Percentiles rank a stretch among this genome's conserved stretches.
phyloP scores from a whole-genome alignment of 768 basidiomycete genomes.

The Daedaleopsis nitida region DNA sequence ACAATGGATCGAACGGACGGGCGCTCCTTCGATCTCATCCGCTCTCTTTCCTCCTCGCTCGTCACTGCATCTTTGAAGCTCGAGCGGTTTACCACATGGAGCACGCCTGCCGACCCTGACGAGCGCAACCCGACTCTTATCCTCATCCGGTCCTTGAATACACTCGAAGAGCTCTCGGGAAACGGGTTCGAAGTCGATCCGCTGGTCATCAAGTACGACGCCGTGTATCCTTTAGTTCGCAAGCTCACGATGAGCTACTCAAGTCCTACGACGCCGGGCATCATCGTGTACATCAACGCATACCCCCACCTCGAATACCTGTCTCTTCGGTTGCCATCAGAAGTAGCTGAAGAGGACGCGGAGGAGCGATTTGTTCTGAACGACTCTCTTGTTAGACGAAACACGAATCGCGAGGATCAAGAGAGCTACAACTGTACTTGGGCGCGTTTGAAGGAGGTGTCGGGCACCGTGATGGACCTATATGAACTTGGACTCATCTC shows the following conservation, averaged over 20 bases:
- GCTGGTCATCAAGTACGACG: slow-evolving; percentile 5
- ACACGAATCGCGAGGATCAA: slow-evolving; percentile 5
- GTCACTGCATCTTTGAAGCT: background rate
- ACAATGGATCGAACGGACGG: background rate
- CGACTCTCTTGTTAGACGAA: background rate
- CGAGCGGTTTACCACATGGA: background rate
- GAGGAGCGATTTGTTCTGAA: background rate
- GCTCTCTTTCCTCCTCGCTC: background rate
- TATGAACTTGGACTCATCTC: slow-evolving; percentile 10
- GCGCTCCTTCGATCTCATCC: background rate
- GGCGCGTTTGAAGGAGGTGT: slow-evolving; percentile 3
- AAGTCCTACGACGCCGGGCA: slow-evolving; percentile 5
- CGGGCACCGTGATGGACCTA: slow-evolving; percentile 6
- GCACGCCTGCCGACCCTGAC: background rate
- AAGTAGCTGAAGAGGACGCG: too few species aligned
- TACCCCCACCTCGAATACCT: slow-evolving; percentile 11
- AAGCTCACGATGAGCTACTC: background rate
- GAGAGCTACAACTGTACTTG: slow-evolving; percentile 2
- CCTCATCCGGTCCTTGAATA: background rate
- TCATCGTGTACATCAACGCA: slow-evolving; percentile 6
- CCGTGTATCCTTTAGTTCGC: slow-evolving; percentile 11
- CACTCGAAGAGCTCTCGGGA: slow-evolving; percentile 12
- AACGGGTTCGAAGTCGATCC: slow-evolving; percentile 3
- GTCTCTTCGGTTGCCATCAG: background rate
- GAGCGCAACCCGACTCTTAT: slow-evolving; percentile 9